Evolutionary conservation across 306 rosid genomes (phyloP).

Genomic region (Medicago arabica): DNA sequence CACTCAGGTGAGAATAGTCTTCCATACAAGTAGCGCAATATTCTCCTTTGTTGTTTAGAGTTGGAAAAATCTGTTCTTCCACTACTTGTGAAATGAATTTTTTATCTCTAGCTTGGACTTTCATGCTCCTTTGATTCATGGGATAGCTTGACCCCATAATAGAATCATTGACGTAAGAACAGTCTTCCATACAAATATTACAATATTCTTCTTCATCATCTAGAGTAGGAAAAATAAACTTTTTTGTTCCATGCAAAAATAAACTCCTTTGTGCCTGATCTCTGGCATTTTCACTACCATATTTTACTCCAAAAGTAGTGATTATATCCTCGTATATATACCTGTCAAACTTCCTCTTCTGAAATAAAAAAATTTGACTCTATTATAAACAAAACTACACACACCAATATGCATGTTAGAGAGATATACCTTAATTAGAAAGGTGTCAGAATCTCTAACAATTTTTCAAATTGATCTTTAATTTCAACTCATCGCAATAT

Average conservation of each 20-base stretch:
- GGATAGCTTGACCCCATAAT: slow-evolving; percentile 27
- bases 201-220: neutral
- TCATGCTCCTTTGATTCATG: neutral
- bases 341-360: slow-evolving; percentile 33
- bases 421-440: neutral
- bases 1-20: neutral
- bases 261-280: neutral
- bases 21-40: neutral
- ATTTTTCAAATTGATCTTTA: neutral
- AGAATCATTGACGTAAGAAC: neutral
- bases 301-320: slow-evolving; percentile 5
- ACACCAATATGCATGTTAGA: neutral
- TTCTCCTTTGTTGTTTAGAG: neutral
- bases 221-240: neutral
- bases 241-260: neutral
- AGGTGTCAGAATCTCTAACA: neutral
- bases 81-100: slow-evolving; percentile 2
- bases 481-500: neutral
- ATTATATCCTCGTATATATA: slow-evolving; percentile 10
- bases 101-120: neutral
- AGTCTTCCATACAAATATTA: neutral
- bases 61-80: slow-evolving; percentile 9
- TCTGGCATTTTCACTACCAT: neutral
- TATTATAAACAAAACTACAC: neutral
- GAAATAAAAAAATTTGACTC: neutral